Evolutionary conservation across 108 stramenopile genomes (phyloP).

Genomic region (Epithemia pelagica): DNA sequence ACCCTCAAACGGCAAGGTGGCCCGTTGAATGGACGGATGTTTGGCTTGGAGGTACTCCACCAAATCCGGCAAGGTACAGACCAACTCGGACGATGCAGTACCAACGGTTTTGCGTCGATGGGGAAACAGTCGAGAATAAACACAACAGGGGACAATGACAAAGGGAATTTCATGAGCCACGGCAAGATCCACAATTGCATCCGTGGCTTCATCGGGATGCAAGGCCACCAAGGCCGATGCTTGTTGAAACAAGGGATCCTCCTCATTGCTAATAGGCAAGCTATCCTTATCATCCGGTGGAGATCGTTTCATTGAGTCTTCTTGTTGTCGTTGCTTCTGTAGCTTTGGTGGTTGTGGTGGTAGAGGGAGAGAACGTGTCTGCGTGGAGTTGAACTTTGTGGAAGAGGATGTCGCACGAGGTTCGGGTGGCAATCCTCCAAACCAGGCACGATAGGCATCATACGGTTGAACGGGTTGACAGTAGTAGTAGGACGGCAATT

Average conservation of each 20-base stretch:
- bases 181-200: slow-evolving; percentile 61
- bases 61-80: slow-evolving; percentile 65
- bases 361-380: not conserved
- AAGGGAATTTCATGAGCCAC: slow-evolving; percentile 62
- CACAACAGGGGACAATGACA: slow-evolving; percentile 81
- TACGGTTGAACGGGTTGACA: slow-evolving; percentile 12
- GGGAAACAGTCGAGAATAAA: slow-evolving; percentile 68
- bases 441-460: slow-evolving; percentile 10
- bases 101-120: slow-evolving; percentile 24
- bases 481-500: not conserved
- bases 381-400: not conserved
- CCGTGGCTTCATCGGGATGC: slow-evolving; percentile 88
- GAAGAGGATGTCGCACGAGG: not conserved
- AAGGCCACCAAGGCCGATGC: slow-evolving; percentile 59
- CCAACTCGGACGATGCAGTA: not conserved
- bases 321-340: not conserved
- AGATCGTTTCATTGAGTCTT: not conserved
- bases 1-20: slow-evolving; percentile 56
- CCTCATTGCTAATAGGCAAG: slow-evolving; percentile 2
- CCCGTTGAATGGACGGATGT: slow-evolving; percentile 47
- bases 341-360: no score
- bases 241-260: not conserved
- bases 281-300: not conserved
- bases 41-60: slow-evolving; percentile 51
- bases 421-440: slow-evolving; percentile 3